phyloP scores from a whole-genome alignment of 1,284 basidiomycete genomes.

The Ustilago crameri region DNA sequence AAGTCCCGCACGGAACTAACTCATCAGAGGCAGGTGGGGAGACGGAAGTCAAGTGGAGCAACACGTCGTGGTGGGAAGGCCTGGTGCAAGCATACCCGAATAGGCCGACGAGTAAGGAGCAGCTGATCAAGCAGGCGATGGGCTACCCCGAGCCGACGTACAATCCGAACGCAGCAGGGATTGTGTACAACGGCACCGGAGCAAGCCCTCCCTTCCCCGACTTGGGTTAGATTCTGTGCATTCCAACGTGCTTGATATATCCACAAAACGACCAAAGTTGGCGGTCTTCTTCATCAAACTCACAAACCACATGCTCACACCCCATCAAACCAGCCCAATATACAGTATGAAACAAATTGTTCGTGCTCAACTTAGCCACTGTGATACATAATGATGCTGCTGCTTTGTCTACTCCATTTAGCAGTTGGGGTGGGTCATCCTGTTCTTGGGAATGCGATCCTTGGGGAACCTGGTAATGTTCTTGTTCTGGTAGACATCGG shows the following conservation, averaged over 20 bases:
- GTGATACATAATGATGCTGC: no score
- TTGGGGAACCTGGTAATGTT: conserved; percentile 59
- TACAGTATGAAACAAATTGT: no score
- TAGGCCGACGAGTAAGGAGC: conserved; percentile 21
- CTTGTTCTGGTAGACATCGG: conserved; percentile 58
- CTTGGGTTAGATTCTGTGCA: conserved; percentile 9
- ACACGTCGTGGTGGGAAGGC: conserved; percentile 39
- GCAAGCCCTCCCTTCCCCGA: conserved; percentile 20
- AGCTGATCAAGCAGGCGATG: conserved; percentile 17
- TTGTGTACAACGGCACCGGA: conserved; percentile 33
- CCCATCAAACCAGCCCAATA: no score
- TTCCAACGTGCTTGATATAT: no score
- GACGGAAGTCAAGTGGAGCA: conserved; percentile 9
- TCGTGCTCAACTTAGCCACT: no score
- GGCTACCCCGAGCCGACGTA: conserved; percentile 31
- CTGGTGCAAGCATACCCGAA: conserved; percentile 34
- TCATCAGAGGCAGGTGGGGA: neutral
- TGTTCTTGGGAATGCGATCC: conserved; percentile 49
- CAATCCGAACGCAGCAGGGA: conserved; percentile 26
- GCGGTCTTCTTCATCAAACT: no score
- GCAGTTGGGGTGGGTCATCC: conserved; percentile 17
- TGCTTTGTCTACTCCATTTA: neutral
- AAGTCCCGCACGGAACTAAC: conserved; percentile 8
- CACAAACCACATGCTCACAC: no score
- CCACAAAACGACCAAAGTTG: no score